Percentiles rank a stretch among this genome's conserved stretches.
These are phyloP conservation scores for Eutrema yunnanense DNA, from an alignment of 345 rosid species.

Conservation along the genomic window DNA sequence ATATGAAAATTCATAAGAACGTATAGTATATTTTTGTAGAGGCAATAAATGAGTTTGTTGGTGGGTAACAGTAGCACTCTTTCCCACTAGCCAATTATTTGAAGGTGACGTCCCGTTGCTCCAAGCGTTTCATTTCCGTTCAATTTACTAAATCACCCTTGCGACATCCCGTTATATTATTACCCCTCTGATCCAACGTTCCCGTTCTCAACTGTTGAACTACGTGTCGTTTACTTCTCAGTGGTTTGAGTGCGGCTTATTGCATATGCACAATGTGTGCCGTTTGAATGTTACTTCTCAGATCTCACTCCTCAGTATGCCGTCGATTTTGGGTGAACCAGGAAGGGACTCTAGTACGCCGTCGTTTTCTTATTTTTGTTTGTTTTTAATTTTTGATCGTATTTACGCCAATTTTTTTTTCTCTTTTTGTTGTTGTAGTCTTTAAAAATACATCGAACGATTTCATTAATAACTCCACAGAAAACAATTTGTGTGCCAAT, in stretches of 20 bases:
- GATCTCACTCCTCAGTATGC: neutral
- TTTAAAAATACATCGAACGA: too few relatives aligned
- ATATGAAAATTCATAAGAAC: neutral
- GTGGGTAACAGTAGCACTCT: slow-evolving; percentile 30
- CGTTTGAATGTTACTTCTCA: neutral
- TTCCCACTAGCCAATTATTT: slow-evolving; percentile 24
- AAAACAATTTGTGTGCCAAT: too few relatives aligned
- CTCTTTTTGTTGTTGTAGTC: too few relatives aligned
- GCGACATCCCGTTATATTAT: neutral
- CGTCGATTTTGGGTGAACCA: neutral
- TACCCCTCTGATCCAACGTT: neutral
- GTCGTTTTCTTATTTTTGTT: too few relatives aligned
- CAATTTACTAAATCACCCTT: neutral
- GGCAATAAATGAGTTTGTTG: slow-evolving; percentile 29
- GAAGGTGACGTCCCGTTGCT: slow-evolving; percentile 25
- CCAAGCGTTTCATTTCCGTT: neutral
- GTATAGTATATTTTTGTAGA: neutral
- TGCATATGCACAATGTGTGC: neutral
- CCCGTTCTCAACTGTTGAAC: neutral
- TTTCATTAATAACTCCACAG: too few relatives aligned
- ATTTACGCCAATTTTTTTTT: too few relatives aligned
- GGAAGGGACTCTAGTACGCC: neutral
- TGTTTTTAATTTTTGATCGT: too few relatives aligned
- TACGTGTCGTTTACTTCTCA: neutral
- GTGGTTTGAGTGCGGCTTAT: neutral